A percentile compares a stretch with the other conserved stretches of the same genome.
Conservation (phyloP, 176 grass and related monocot genomes). For the Carex myosuroides region DNA sequence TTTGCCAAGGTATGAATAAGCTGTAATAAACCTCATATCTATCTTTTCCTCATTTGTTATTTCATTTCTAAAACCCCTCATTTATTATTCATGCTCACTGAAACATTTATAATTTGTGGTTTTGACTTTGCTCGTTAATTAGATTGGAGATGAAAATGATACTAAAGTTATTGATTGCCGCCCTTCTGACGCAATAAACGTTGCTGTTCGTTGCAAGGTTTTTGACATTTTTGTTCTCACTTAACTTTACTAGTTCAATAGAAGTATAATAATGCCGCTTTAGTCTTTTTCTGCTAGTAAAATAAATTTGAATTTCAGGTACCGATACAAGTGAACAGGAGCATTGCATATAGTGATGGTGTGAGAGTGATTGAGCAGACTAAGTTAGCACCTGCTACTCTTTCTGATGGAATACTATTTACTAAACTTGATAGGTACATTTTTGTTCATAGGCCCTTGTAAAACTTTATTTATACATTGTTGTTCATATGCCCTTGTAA, state of each 20-base stretch:
- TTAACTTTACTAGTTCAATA: neutral
- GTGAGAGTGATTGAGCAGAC: slow-evolving; percentile 63
- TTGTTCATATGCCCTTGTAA: neutral
- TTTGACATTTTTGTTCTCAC: slow-evolving; percentile 1
- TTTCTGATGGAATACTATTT: slow-evolving; percentile 55
- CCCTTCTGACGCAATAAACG: slow-evolving; percentile 92
- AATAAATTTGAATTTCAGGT: slow-evolving; percentile 42
- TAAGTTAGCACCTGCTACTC: slow-evolving; percentile 31
- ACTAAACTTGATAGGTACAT: slow-evolving; percentile 84
- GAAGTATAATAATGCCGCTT: neutral
- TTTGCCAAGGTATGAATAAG: slow-evolving; percentile 54
- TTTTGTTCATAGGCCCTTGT: slow-evolving; percentile 4
- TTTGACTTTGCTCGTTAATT: slow-evolving; percentile 7
- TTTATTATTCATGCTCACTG: slow-evolving; percentile 16
- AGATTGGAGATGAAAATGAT: slow-evolving; percentile 64
- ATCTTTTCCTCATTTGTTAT: neutral
- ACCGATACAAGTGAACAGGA: slow-evolving; percentile 82
- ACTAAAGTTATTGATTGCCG: slow-evolving; percentile 67
- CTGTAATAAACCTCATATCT: neutral
- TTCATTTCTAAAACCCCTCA: neutral
- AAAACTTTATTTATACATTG: no score
- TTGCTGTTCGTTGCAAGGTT: slow-evolving; percentile 98
- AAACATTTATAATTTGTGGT: neutral
- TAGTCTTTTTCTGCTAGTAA: neutral
- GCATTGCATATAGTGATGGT: slow-evolving; percentile 74